Evolutionary conservation across 1,284 basidiomycete genomes (phyloP).

Genomic region (Fomitopsis palustris): DNA sequence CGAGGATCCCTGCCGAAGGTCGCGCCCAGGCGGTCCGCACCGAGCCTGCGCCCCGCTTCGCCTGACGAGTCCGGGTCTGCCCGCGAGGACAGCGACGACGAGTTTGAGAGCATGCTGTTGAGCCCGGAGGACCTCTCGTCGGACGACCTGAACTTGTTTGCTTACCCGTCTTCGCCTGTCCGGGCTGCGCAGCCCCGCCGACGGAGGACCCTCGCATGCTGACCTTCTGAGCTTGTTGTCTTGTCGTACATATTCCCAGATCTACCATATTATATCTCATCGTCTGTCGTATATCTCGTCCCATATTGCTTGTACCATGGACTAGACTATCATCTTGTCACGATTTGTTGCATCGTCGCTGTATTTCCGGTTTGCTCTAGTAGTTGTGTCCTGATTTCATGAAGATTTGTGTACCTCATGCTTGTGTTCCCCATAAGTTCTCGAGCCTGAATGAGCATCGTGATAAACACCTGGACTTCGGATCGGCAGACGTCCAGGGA

Average conservation of each 20-base stretch:
- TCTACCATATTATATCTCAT: no score
- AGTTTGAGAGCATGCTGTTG: slow-evolving; percentile 5
- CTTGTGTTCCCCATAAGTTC: no score
- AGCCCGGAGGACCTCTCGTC: slow-evolving; percentile 30
- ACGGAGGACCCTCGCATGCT: background rate
- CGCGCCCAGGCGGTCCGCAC: background rate
- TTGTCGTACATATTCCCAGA: background rate
- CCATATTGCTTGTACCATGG: background rate
- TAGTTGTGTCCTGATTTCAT: no score
- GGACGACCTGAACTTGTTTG: slow-evolving; percentile 53
- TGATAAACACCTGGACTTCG: no score
- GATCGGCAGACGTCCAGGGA: no score
- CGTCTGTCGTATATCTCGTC: background rate
- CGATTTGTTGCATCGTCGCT: no score
- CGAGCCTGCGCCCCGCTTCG: background rate
- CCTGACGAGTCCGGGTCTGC: background rate
- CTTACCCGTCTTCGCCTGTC: slow-evolving; percentile 24
- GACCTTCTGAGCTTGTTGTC: background rate
- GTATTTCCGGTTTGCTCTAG: no score
- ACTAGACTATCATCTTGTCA: no score
- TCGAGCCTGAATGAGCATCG: no score
- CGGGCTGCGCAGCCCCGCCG: background rate
- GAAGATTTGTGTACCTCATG: no score
- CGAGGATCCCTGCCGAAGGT: background rate
- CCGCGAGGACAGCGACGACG: background rate